Evolutionary conservation across 2,329 filamentous ascomycete genomes (phyloP).

Genomic region (Ploettnerulaceae sp.): DNA sequence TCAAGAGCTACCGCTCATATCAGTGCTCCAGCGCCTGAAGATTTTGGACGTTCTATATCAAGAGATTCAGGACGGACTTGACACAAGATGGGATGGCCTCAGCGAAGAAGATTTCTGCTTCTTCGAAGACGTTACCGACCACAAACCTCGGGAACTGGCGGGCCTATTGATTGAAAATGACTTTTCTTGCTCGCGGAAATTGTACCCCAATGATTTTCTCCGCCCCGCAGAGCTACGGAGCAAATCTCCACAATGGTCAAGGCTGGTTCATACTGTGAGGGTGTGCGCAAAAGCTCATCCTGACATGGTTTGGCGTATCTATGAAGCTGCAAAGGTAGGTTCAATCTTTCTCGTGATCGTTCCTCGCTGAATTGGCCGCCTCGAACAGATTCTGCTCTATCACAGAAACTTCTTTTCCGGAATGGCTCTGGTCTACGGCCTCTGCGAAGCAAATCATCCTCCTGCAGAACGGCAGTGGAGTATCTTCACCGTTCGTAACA

Average conservation of each 20-base stretch:
- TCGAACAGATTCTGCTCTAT: constrained; percentile 6
- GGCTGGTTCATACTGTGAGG: constrained; percentile 5
- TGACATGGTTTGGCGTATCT: constrained; percentile 3
- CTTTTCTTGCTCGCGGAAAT: constrained; percentile 5
- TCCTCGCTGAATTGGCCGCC: constrained; percentile 4
- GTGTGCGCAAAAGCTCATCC: constrained; percentile 3
- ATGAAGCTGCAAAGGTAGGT: constrained; percentile 6
- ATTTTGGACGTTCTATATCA: constrained; percentile 4
- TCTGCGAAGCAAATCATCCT: constrained; percentile 1
- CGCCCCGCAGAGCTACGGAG: constrained; percentile 5
- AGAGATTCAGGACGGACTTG: constrained; percentile 6
- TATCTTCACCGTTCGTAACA: background rate
- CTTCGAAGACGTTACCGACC: constrained; percentile 3
- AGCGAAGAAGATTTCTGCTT: constrained; percentile 4
- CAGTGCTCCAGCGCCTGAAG: constrained; percentile 4
- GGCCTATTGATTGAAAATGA: constrained; percentile 4
- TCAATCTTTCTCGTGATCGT: constrained; percentile 5
- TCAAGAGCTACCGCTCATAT: constrained; percentile 4
- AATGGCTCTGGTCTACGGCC: constrained; percentile 3
- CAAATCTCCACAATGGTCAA: constrained; percentile 3
- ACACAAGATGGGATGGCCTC: constrained; percentile 6
- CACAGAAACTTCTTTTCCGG: constrained; percentile 6
- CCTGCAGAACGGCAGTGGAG: constrained; percentile 1
- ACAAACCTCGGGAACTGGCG: background rate
- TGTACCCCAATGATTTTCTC: constrained; percentile 4